Evolutionary conservation across 129 eudicot species (phyloP).

Genomic region (Calendula officinalis): DNA sequence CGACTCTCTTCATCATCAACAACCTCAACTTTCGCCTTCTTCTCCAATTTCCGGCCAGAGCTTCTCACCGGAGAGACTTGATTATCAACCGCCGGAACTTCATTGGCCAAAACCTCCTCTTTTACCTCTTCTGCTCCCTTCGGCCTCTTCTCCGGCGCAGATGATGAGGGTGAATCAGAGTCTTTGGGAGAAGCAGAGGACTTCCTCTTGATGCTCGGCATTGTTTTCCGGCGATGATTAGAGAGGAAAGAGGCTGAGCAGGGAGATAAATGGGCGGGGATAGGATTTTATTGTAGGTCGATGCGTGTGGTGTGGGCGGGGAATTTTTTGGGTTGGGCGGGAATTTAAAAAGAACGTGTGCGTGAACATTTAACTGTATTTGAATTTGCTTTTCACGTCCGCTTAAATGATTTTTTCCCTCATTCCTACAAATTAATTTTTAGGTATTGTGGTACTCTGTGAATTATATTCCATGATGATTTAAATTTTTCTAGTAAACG

Average conservation of each 20-base stretch:
- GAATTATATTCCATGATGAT: too few relatives aligned
- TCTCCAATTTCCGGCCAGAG: conserved; percentile 10
- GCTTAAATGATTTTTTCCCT: too few relatives aligned
- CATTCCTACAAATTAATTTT: too few relatives aligned
- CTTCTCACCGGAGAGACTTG: not conserved
- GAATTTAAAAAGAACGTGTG: conserved; percentile 7
- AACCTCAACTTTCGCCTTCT: not conserved
- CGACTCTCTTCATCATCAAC: conserved; percentile 26
- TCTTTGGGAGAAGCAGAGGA: not conserved
- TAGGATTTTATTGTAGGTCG: conserved; percentile 16
- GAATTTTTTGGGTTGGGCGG: conserved; percentile 14
- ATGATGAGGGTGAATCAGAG: conserved; percentile 1
- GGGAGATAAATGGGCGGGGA: not conserved
- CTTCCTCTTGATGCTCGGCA: conserved; percentile 16
- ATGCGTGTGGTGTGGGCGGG: conserved; percentile 18
- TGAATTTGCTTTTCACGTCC: conserved; percentile 12
- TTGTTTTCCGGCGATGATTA: conserved; percentile 5
- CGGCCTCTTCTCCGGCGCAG: conserved; percentile 9
- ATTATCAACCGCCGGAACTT: conserved; percentile 2
- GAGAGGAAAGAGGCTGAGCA: not conserved
- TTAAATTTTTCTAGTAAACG: too few relatives aligned
- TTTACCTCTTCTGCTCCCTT: conserved; percentile 10
- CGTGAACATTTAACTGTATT: not conserved
- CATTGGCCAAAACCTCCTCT: not conserved
- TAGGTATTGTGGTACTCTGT: too few relatives aligned